phyloP scores from a whole-genome alignment of 2,329 filamentous ascomycete genomes.

The Cercospora janseana region DNA sequence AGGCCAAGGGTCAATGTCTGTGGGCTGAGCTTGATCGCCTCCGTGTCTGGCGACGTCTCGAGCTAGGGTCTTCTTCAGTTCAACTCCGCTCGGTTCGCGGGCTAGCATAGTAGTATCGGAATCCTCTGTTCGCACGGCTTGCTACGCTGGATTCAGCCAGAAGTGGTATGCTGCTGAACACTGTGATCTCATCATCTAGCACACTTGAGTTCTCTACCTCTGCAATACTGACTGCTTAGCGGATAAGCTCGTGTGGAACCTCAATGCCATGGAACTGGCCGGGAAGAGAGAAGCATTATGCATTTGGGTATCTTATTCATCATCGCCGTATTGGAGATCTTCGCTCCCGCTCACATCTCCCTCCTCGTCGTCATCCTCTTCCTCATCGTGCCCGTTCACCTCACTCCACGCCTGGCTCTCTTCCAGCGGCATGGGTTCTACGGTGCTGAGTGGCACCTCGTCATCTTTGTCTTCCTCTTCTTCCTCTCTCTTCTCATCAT shows the following conservation, averaged over 20 bases:
- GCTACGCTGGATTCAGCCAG: too few species aligned
- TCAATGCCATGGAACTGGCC: not conserved
- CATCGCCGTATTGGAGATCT: conserved; percentile 22
- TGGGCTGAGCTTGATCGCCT: too few species aligned
- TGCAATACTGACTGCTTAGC: not conserved
- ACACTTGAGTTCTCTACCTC: too few species aligned
- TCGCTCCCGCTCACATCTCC: conserved; percentile 7
- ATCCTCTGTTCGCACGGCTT: too few species aligned
- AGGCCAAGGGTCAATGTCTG: too few species aligned
- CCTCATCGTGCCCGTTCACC: conserved; percentile 25
- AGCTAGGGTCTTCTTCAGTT: too few species aligned
- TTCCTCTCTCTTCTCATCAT: conserved; percentile 24
- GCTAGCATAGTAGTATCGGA: too few species aligned
- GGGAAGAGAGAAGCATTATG: conserved; percentile 5
- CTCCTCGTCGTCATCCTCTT: conserved; percentile 21
- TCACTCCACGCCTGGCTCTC: conserved; percentile 31
- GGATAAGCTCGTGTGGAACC: not conserved
- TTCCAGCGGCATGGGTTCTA: conserved; percentile 35
- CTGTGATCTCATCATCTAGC: too few species aligned
- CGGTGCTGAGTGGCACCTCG: conserved; percentile 21
- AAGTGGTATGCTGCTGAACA: too few species aligned
- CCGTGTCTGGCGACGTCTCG: too few species aligned
- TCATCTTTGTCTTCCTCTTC: conserved; percentile 22
- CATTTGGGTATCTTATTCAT: conserved; percentile 23
- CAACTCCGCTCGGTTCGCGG: too few species aligned